phyloP scores from a whole-genome alignment of 805 yeast species.

The Zygotorulaspora sp. region DNA sequence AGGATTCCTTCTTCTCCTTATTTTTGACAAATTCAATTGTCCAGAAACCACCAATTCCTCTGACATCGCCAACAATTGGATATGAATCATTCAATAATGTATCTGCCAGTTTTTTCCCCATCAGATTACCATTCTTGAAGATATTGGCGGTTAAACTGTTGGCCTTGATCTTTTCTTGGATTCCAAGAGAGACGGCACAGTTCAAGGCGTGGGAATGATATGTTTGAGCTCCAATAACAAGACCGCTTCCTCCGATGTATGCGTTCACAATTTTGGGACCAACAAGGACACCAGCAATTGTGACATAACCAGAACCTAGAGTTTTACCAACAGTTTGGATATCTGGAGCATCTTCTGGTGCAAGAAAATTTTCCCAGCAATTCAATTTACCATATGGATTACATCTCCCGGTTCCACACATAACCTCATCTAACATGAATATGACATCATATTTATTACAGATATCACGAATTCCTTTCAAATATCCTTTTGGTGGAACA shows the following conservation, averaged over 20 bases:
- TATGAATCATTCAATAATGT: slow-evolving; percentile 31
- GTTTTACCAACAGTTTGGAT: slow-evolving; percentile 48
- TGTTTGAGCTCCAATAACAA: slow-evolving; percentile 44
- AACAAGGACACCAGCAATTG: slow-evolving; percentile 44
- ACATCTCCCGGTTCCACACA: slow-evolving; percentile 53
- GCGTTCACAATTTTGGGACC: slow-evolving; percentile 39
- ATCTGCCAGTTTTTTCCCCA: slow-evolving; percentile 38
- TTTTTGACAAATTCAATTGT: slow-evolving; percentile 53
- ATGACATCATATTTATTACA: slow-evolving; percentile 50
- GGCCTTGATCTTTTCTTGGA: slow-evolving; percentile 39
- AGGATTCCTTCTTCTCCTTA: slow-evolving; percentile 47
- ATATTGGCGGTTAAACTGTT: slow-evolving; percentile 40
- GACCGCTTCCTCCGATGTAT: slow-evolving; percentile 39
- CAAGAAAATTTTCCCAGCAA: slow-evolving; percentile 44
- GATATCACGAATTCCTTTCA: slow-evolving; percentile 43
- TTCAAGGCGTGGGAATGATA: slow-evolving; percentile 46
- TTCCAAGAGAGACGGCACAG: slow-evolving; percentile 43
- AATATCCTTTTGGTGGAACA: slow-evolving; percentile 43
- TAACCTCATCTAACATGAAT: slow-evolving; percentile 49
- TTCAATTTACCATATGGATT: slow-evolving; percentile 38
- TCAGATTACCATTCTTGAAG: slow-evolving; percentile 39
- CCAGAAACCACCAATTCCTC: slow-evolving; percentile 61
- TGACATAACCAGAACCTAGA: slow-evolving; percentile 45
- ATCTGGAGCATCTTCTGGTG: slow-evolving; percentile 41
- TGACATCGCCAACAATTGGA: slow-evolving; percentile 49